Conservation (phyloP, 1,284 basidiomycete genomes). For the Puccinia polysora region DNA sequence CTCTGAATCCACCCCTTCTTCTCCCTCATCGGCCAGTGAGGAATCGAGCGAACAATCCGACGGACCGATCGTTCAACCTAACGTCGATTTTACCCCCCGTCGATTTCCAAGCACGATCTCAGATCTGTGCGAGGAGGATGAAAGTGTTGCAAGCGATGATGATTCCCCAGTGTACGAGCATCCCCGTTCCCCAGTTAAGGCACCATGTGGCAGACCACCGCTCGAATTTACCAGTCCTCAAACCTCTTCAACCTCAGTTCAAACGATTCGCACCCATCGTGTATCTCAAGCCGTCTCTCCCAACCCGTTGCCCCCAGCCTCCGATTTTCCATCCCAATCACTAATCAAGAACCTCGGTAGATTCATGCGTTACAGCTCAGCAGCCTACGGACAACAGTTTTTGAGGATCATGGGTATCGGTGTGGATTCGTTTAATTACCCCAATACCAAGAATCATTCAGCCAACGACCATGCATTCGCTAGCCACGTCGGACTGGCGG, state of each 20-base stretch:
- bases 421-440: slow-evolving; percentile 54
- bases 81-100: background rate
- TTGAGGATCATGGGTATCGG: slow-evolving; percentile 57
- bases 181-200: too few relatives aligned
- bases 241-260: background rate
- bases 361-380: slow-evolving; percentile 57
- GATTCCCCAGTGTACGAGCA: too few relatives aligned
- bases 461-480: slow-evolving; percentile 52
- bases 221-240: background rate
- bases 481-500: slow-evolving; percentile 57
- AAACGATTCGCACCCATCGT: slow-evolving; percentile 5
- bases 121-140: background rate
- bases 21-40: background rate
- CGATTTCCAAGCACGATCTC: background rate
- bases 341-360: slow-evolving; percentile 56
- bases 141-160: too few relatives aligned
- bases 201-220: too few relatives aligned
- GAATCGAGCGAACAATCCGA: slow-evolving; percentile 1
- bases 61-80: background rate
- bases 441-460: slow-evolving; percentile 55
- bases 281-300: slow-evolving; percentile 11
- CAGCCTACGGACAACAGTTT: slow-evolving; percentile 56
- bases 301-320: background rate
- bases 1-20: background rate
- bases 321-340: slow-evolving; percentile 55